Evolutionary conservation across 768 basidiomycete species (phyloP).

Genomic region (Holtermannia corniformis): DNA sequence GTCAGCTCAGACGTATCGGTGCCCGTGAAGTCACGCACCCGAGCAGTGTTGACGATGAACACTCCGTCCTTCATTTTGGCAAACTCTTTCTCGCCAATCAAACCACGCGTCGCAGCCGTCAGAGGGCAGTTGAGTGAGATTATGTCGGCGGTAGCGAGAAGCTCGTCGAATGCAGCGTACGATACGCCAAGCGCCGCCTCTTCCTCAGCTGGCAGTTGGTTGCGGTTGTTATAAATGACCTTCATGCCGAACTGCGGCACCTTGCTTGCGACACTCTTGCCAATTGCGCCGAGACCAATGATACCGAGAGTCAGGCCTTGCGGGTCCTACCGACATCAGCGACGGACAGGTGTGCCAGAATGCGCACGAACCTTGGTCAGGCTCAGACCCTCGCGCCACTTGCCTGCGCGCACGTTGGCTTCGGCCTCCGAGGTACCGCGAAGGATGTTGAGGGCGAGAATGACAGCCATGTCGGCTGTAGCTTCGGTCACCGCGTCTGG

Average conservation of each 20-base stretch:
- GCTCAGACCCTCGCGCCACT: constrained; percentile 16
- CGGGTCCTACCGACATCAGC: too few species aligned
- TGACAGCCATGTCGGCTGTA: constrained; percentile 22
- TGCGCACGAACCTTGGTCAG: constrained; percentile 16
- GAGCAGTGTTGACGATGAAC: constrained; percentile 70
- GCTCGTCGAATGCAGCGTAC: constrained; percentile 17
- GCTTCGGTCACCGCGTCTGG: constrained; percentile 23
- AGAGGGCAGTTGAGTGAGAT: constrained; percentile 57
- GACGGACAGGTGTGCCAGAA: constrained; percentile 1
- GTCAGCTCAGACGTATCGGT: too few species aligned
- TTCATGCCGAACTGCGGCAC: constrained; percentile 16
- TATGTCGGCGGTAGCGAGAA: constrained; percentile 13
- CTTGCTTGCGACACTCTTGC: constrained; percentile 15
- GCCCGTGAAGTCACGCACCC: too few species aligned
- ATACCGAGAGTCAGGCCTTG: constrained; percentile 13
- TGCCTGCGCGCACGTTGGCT: constrained; percentile 5
- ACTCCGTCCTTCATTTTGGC: constrained; percentile 60
- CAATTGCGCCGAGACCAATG: constrained; percentile 24
- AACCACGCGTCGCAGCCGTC: constrained; percentile 56
- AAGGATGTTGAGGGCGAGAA: constrained; percentile 17
- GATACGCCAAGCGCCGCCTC: constrained; percentile 12
- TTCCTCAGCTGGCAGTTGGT: constrained; percentile 4
- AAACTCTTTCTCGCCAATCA: constrained; percentile 67
- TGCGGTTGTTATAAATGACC: constrained; percentile 23
- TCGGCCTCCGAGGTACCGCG: constrained; percentile 13